phyloP scores from a whole-genome alignment of 164 flowering plant species.

The Macadamia tetraphylla region DNA sequence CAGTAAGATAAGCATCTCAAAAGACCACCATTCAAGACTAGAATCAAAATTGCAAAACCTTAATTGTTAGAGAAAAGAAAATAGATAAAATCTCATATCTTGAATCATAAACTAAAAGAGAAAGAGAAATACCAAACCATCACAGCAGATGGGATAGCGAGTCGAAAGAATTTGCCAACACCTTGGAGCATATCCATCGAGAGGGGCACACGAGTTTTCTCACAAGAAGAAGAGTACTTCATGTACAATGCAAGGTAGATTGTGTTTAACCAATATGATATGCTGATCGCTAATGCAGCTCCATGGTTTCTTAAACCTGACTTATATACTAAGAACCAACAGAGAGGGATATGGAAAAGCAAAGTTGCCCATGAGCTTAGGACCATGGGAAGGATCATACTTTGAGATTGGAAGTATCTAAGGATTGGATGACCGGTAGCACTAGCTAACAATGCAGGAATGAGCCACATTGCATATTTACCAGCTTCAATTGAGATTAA shows the following conservation, averaged over 20 bases:
- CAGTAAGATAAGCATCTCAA: conserved; percentile 56
- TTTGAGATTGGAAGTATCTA: conserved; percentile 44
- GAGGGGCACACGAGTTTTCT: conserved; percentile 46
- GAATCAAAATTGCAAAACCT: conserved; percentile 4
- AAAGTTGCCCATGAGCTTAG: conserved; percentile 29
- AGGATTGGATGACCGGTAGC: conserved; percentile 42
- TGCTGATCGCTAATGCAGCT: conserved; percentile 42
- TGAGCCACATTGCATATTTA: conserved; percentile 19
- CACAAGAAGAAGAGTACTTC: conserved; percentile 29
- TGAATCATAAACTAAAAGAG: not conserved
- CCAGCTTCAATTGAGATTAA: conserved; percentile 9
- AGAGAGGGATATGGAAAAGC: conserved; percentile 38
- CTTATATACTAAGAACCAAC: conserved; percentile 55
- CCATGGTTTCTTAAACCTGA: conserved; percentile 41
- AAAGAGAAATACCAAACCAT: conserved; percentile 63
- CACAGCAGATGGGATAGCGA: conserved; percentile 77
- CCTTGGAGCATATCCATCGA: conserved; percentile 58
- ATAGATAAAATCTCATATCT: not conserved
- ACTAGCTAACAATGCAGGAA: conserved; percentile 47
- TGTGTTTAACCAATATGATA: conserved; percentile 49
- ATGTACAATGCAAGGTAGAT: conserved; percentile 37
- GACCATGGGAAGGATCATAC: conserved; percentile 41
- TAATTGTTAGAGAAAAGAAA: too few relatives aligned
- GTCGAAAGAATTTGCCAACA: conserved; percentile 48
- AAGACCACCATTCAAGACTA: conserved; percentile 87